Base-by-base conservation (phyloP, 257 asterid species). In the Primulina huaijiensis region DNA sequence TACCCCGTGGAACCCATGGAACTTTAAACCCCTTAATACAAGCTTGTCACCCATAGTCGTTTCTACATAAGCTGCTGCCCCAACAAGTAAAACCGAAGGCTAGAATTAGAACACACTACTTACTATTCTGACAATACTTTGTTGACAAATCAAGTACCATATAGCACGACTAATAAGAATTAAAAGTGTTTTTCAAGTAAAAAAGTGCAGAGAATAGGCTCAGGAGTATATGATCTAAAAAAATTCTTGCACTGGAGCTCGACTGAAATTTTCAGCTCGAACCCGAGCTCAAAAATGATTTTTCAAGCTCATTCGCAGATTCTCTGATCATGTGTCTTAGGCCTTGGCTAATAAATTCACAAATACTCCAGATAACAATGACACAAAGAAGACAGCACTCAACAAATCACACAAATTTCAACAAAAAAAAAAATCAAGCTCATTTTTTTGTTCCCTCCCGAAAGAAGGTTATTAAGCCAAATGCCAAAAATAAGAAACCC, bases 1-100 rank as follows among this genome's bases (percentile, higher is more conserved):
- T 75, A 88, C 98, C 50, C 98, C 98, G 53, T 93, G 98, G 84
- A 70, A 93, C 23, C 97, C 98, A 34, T 90, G 97, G 85, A 93
- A 93, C 82, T 80, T 87, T 31, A 93, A 76, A 50, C 98, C 96
- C 82, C 96, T 86, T 2, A 93, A 68, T 7, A 93, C 94, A 60
- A 93, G 95, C 81, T 93, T 93, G 85, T 93, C 98, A 65, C 94
- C 97, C 65, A 38, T 74, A 6, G 65, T 43, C 60, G 71, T 74
- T 64, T 69, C 88, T 60, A 67, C 76, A 57, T 27, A 10, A 66
- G 75, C 86, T 69, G 79, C 17, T 19, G 35, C 29, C 17, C 6
- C 20, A 38, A 21, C 21, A 37, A 16, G 20, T 25, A 25, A 69
- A 38, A 52, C 10, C 23, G 19, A 53, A 2, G 16, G 67, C 59